Percentiles rank a stretch among this genome's conserved stretches.
phyloP scores from a whole-genome alignment of 768 basidiomycete species.

The Neoboletus brunneissimus region DNA sequence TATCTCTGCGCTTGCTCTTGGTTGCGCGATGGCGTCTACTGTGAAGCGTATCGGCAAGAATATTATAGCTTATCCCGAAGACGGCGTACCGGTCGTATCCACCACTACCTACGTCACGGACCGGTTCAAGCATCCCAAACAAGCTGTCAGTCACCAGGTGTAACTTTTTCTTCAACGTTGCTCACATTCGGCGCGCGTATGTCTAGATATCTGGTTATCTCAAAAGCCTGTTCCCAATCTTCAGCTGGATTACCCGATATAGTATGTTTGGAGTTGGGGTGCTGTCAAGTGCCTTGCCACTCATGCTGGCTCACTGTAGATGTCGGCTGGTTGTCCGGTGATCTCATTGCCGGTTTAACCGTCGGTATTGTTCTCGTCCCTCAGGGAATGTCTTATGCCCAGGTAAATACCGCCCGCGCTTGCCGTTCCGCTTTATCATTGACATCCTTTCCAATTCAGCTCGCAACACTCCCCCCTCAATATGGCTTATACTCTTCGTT shows the following conservation, averaged over 20 bases:
- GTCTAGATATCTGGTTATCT: constrained; percentile 63
- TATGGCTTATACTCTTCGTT: constrained; percentile 96
- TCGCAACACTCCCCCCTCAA: constrained; percentile 78
- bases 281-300: background rate
- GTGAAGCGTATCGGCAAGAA: constrained; percentile 54
- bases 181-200: background rate
- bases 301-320: constrained; percentile 38
- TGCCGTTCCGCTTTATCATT: background rate
- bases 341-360: constrained; percentile 87
- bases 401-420: constrained; percentile 38
- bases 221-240: constrained; percentile 74
- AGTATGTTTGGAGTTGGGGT: constrained; percentile 44
- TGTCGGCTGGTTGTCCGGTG: constrained; percentile 77
- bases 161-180: background rate
- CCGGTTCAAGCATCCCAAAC: constrained; percentile 44
- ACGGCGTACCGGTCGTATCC: constrained; percentile 58
- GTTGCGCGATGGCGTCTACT: constrained; percentile 34
- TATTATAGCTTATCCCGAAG: constrained; percentile 58
- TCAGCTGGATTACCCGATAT: constrained; percentile 84
- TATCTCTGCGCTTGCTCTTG: background rate
- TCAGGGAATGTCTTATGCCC: constrained; percentile 88
- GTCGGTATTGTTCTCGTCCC: constrained; percentile 96
- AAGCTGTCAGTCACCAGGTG: constrained; percentile 38
- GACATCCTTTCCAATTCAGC: constrained; percentile 40
- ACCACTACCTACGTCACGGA: constrained; percentile 49